Evolutionary conservation across 129 eudicot species (phyloP), one percentile per base, ranked within the genome.

Genomic region (Arctium minus): DNA sequence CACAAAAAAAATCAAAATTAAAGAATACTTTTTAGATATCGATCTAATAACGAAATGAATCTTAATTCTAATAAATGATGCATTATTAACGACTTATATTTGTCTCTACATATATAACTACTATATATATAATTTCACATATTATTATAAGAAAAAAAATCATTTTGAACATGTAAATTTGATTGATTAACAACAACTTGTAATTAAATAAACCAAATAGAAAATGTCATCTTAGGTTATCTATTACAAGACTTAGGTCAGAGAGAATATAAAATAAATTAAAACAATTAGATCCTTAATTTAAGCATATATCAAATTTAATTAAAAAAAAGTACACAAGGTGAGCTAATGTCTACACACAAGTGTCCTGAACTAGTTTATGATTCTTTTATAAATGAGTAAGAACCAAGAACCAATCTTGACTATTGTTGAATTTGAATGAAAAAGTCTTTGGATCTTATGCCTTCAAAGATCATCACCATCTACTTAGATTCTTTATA

Each of bases 221-320:
- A 85, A 75, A 86, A 69, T 36, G 87, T 67, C 85, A 87, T 83
- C 84, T 83, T 89, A 89, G 91, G 91, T 85, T 79, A 85, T 89
- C 89, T 81, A 83, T 78, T 79, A 84, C 79, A 77, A 76, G 87
- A 84, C 88, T 69, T 62, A 67, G 87, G 79, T 56, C 76, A 75
- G 73, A 48, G 44, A 73, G 10, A 35, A 84, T 79, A 77, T 83
- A 50, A 42, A 72, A 36, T 8, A 46, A 37, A 40, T 12, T 83
- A 80, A 36, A 74, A 72, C 75, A 79, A 73, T 60, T 72, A 38
- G 80, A 86, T 77, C 88, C 86, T 73, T 77, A 62, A 71, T 42
- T 84, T 77, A 77, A 33, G 86, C 82, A 86, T 40, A 78, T 29
- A 50, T 12, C 17, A 50, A 48, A 13, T 77, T 29, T 53, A 75